These are phyloP conservation scores for Mycena galericulata DNA, from an alignment of 768 basidiomycete species.

Conservation along the genomic window DNA sequence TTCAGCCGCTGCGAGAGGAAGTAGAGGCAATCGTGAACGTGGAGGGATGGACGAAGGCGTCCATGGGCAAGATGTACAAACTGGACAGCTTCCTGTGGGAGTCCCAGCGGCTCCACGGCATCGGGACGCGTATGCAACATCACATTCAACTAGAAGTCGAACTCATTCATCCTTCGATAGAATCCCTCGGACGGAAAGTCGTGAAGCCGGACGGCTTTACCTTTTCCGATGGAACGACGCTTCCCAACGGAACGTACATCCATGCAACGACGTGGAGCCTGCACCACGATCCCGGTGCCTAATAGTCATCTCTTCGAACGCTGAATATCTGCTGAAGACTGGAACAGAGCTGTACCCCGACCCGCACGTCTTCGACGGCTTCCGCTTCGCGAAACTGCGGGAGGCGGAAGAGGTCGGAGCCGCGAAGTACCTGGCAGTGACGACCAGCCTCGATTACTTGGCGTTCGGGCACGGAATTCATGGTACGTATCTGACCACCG, in stretches of 20 bases:
- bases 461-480: slow-evolving; percentile 31
- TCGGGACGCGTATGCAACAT: slow-evolving; percentile 39
- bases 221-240: slow-evolving; percentile 39
- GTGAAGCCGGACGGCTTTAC: slow-evolving; percentile 37
- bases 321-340: not conserved
- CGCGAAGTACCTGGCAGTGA: slow-evolving; percentile 30
- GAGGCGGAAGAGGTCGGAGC: slow-evolving; percentile 26
- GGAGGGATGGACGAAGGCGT: slow-evolving; percentile 43
- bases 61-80: slow-evolving; percentile 46
- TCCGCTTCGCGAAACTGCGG: slow-evolving; percentile 30
- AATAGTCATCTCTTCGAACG: not conserved
- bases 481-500: no score
- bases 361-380: slow-evolving; percentile 29
- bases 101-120: slow-evolving; percentile 41
- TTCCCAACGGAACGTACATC: slow-evolving; percentile 35
- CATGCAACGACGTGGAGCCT: slow-evolving; percentile 31
- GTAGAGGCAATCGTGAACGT: slow-evolving; percentile 42
- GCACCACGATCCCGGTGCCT: slow-evolving; percentile 29
- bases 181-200: slow-evolving; percentile 34
- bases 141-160: no score
- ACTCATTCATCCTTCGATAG: slow-evolving; percentile 16
- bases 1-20: slow-evolving; percentile 48
- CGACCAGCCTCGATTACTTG: slow-evolving; percentile 29
- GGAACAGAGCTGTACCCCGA: slow-evolving; percentile 24
- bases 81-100: slow-evolving; percentile 51